phyloP scores from a whole-genome alignment of 2,329 filamentous ascomycete genomes.

The Aspergillus fumigatus region DNA sequence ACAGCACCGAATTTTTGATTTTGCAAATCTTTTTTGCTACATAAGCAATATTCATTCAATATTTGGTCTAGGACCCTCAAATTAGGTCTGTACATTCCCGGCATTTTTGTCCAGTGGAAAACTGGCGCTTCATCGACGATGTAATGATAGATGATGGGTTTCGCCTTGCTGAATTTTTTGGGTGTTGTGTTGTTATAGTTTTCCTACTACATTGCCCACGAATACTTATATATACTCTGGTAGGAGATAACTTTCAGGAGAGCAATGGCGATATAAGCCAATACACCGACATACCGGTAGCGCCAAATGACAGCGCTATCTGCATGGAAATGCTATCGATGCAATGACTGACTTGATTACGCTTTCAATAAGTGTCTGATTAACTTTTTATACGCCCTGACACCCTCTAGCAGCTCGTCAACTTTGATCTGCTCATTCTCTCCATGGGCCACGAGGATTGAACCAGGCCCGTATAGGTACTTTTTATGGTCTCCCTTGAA shows the following conservation, averaged over 20 bases:
- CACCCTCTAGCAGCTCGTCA: slow-evolving; percentile 35
- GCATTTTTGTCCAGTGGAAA: neutral
- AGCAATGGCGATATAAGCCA: no score
- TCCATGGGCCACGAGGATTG: slow-evolving; percentile 38
- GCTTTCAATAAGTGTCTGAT: neutral
- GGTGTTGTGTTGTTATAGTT: no score
- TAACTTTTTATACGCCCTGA: slow-evolving; percentile 34
- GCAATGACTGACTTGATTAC: neutral
- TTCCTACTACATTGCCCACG: no score
- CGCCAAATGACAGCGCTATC: no score
- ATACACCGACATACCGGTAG: no score
- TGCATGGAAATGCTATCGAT: neutral
- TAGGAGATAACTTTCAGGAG: no score
- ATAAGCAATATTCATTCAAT: no score
- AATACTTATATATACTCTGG: no score
- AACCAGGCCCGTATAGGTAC: slow-evolving; percentile 39
- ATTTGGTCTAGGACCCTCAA: no score
- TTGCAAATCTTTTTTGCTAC: neutral
- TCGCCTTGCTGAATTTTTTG: no score
- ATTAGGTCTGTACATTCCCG: no score
- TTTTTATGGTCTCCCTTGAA: slow-evolving; percentile 31
- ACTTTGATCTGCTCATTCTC: slow-evolving; percentile 35
- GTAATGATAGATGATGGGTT: neutral
- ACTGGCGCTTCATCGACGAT: neutral
- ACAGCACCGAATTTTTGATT: slow-evolving; percentile 12